Conservation (phyloP, 78 protist species). For the Emiliania huxleyi region DNA sequence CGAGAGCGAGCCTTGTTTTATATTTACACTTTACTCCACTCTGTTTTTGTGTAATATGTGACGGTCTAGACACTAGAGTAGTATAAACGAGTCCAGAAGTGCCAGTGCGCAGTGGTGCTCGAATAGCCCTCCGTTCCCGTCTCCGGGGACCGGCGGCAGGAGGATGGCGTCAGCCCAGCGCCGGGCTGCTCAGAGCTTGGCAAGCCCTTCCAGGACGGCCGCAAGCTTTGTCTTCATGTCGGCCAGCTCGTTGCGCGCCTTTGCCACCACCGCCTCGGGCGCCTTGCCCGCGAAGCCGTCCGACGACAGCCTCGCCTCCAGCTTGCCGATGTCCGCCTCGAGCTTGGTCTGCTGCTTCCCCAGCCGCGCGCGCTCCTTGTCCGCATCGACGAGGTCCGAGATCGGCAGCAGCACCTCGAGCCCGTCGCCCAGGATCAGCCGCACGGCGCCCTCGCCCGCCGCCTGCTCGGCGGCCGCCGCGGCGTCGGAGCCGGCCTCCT, state of each 20-base stretch:
- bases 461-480: neutral
- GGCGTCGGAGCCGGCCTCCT: too few relatives aligned
- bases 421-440: neutral
- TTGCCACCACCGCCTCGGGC: neutral
- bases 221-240: neutral
- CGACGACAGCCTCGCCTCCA: neutral
- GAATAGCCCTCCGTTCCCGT: too few relatives aligned
- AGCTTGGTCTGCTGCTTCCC: slow-evolving; percentile 16
- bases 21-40: too few relatives aligned
- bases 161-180: too few relatives aligned
- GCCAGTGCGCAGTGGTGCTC: too few relatives aligned
- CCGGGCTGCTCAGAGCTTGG: too few relatives aligned
- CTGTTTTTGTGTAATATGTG: too few relatives aligned
- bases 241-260: neutral
- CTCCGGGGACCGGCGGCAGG: too few relatives aligned
- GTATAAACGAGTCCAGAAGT: too few relatives aligned
- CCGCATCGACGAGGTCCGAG: slow-evolving; percentile 25
- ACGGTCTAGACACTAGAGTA: too few relatives aligned
- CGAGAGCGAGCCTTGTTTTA: too few relatives aligned
- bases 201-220: neutral
- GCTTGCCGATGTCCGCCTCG: neutral
- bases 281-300: slow-evolving; percentile 18
- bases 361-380: slow-evolving; percentile 28
- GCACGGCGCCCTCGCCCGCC: neutral
- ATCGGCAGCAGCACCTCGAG: slow-evolving; percentile 33